Evolutionary conservation across 495 filamentous ascomycete genomes (phyloP), one percentile per base, ranked within the genome.

Genomic region (Mycothermus thermophilus): DNA sequence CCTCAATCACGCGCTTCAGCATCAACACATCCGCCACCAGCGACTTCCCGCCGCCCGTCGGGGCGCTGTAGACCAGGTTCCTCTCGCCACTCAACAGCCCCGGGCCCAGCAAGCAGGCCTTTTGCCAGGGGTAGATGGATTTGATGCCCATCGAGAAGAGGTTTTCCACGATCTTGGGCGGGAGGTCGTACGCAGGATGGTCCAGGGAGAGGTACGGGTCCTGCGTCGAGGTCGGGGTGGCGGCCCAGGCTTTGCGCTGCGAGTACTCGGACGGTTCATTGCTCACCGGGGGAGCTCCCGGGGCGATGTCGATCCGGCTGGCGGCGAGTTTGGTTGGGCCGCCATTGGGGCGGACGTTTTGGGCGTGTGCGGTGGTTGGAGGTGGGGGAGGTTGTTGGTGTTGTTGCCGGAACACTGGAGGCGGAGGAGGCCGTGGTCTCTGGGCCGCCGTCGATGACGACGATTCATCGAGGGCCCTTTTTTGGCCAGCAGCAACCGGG

Each of bases 41-140:
- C 12, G 78, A 82, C 56, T 87, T 88, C 17, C 83, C 83, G 23
- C 80, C 82, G 4, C 82, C 82, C 1, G 82, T 87, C 7, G 83
- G 83, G n/a, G 83, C 83, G 7, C 77, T 81, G 50, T 90, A 88
- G 22, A 88, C 77, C 12, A 90, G 54, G 42, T 85, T 83, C 28
- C 64, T 69, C 30, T 74, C 60, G 13, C 80, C 81, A 8, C 58
- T 43, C 2, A 90, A 54, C 11, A 85, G 58, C 5, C 80, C 83
- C 1, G 69, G 71, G 1, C 75, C 71, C 23, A 80, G 55, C 12
- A 88, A 59, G 49, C 83, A 90, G 19, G 76, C 74, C n/a, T 78
- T 75, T 55, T 88, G 83, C 83, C 83, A 88, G 2, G 77, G 73
- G 47, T 87, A 87, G 40, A 87, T 86, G 35, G 55, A 65, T 16